phyloP scores from a whole-genome alignment of 2,329 filamentous ascomycete species.

The Teratosphaeria destructans region DNA sequence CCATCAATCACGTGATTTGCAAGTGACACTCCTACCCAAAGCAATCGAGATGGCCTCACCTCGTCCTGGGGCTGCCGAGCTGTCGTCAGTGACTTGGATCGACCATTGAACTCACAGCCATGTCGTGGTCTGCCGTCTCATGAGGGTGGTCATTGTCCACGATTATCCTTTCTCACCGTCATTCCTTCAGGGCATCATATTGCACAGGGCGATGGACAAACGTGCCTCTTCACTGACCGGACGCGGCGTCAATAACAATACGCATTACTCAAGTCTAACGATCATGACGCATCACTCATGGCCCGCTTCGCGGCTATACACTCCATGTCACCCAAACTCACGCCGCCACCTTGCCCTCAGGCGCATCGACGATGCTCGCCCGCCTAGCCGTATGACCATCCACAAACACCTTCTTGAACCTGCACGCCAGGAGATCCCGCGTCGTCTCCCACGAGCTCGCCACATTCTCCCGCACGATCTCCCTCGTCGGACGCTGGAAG shows the following conservation, averaged over 20 bases:
- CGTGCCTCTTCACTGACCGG: no score
- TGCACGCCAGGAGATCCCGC: slow-evolving; percentile 30
- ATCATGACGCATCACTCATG: background rate
- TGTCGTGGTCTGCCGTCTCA: no score
- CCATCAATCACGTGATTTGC: background rate
- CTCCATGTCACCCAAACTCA: background rate
- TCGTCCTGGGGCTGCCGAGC: no score
- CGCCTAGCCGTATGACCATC: slow-evolving; percentile 6
- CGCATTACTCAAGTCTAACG: background rate
- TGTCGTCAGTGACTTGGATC: background rate
- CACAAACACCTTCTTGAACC: slow-evolving; percentile 39
- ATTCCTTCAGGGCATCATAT: no score
- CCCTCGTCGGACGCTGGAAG: slow-evolving; percentile 52
- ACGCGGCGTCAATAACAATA: no score
- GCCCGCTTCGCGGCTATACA: background rate
- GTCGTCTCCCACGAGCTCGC: slow-evolving; percentile 34
- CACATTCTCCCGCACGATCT: slow-evolving; percentile 52
- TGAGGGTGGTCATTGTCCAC: no score
- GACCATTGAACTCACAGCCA: background rate
- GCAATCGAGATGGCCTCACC: no score
- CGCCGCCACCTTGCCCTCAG: slow-evolving; percentile 1
- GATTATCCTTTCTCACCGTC: no score
- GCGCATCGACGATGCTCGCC: slow-evolving; percentile 5
- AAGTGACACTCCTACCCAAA: background rate
- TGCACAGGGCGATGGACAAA: no score